Evolutionary conservation across 306 rosid genomes (phyloP).

Genomic region (Casuarina glauca): DNA sequence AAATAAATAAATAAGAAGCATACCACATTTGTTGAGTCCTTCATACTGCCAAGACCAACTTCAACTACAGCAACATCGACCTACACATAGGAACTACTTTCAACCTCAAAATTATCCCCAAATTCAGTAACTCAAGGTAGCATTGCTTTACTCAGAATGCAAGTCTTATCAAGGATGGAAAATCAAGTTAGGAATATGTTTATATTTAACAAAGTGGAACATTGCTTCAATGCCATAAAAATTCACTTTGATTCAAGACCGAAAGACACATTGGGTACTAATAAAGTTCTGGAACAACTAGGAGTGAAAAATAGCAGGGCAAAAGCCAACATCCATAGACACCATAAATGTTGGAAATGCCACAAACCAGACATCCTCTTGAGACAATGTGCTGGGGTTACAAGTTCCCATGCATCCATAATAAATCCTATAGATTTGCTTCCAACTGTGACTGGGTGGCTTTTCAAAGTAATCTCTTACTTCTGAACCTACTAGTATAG

Average conservation of each 20-base stretch:
- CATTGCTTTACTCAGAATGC: not conserved
- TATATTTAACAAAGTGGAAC: not conserved
- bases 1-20: not conserved
- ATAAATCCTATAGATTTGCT: no score
- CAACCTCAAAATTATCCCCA: not conserved
- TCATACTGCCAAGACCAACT: slow-evolving; percentile 75
- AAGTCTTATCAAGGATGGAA: not conserved
- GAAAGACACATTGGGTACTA: not conserved
- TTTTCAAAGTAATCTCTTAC: no score
- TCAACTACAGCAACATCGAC: slow-evolving; percentile 76
- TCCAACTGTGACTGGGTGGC: no score
- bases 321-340: not conserved
- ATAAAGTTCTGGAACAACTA: not conserved
- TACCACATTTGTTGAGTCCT: slow-evolving; percentile 79
- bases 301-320: not conserved
- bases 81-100: slow-evolving; percentile 35
- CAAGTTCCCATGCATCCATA: no score
- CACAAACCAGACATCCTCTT: not conserved
- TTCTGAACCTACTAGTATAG: no score
- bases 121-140: not conserved
- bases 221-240: not conserved
- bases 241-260: not conserved
- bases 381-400: not conserved
- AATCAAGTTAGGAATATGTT: not conserved
- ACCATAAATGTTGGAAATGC: not conserved